Evolutionary conservation across 352 stramenopile species (phyloP).

Genomic region (Pythium utonaiense): DNA sequence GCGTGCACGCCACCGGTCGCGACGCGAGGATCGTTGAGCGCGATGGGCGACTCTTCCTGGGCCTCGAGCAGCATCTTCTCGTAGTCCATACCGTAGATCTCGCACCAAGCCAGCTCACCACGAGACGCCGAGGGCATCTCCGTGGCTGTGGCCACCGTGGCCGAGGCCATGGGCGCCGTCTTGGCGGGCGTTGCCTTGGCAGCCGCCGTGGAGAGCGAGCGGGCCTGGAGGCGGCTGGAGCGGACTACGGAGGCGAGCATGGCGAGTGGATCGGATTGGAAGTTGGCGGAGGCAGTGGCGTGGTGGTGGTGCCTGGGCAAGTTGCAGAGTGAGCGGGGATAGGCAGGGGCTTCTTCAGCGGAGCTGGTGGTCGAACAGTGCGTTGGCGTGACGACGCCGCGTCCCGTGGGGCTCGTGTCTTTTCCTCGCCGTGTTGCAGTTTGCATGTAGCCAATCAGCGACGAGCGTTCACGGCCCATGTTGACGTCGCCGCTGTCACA

Average conservation of each 20-base stretch:
- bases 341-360: neutral
- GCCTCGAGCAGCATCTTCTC: slow-evolving; percentile 59
- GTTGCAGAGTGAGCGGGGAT: neutral
- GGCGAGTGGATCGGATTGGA: neutral
- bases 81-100: slow-evolving; percentile 79
- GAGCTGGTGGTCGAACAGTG: too few relatives aligned
- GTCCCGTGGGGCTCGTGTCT: slow-evolving; percentile 24
- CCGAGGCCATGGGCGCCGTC: slow-evolving; percentile 14
- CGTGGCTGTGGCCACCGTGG: neutral
- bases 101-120: slow-evolving; percentile 66
- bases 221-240: neutral
- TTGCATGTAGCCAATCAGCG: slow-evolving; percentile 18
- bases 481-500: slow-evolving; percentile 28
- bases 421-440: slow-evolving; percentile 42
- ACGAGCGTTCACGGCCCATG: slow-evolving; percentile 2
- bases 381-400: neutral
- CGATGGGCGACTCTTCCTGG: slow-evolving; percentile 46
- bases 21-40: slow-evolving; percentile 12
- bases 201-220: slow-evolving; percentile 8
- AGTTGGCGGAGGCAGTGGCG: neutral
- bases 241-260: slow-evolving; percentile 17
- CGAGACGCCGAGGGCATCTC: slow-evolving; percentile 25
- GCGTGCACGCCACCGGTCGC: neutral
- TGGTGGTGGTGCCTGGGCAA: neutral
- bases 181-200: slow-evolving; percentile 21